Evolutionary conservation across 2,329 filamentous ascomycete genomes (phyloP).

Genomic region (Bipolaris zeicola): DNA sequence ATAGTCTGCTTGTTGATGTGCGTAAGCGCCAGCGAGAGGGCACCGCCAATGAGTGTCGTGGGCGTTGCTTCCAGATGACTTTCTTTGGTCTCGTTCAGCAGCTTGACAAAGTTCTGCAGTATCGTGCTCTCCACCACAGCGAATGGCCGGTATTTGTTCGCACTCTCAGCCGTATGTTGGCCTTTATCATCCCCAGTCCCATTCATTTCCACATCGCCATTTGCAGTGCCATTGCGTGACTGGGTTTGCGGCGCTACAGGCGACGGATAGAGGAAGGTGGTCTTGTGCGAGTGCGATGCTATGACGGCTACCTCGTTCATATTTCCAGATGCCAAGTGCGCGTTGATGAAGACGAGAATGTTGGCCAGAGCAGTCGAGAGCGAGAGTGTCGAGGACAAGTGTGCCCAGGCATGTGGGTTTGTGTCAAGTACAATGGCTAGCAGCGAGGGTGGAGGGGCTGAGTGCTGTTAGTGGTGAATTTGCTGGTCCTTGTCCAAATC

Average conservation of each 20-base stretch:
- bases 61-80: slow-evolving; percentile 68
- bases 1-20: slow-evolving; percentile 86
- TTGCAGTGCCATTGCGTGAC: slow-evolving; percentile 23
- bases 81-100: slow-evolving; percentile 71
- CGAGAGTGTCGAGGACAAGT: slow-evolving; percentile 74
- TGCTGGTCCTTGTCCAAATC: background rate
- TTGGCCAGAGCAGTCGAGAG: slow-evolving; percentile 85
- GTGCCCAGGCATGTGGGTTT: slow-evolving; percentile 91
- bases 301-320: slow-evolving; percentile 91
- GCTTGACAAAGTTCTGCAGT: slow-evolving; percentile 71
- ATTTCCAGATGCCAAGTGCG: slow-evolving; percentile 92
- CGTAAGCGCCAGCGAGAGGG: slow-evolving; percentile 84
- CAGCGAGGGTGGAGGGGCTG: slow-evolving; percentile 73
- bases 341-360: slow-evolving; percentile 94
- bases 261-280: slow-evolving; percentile 86
- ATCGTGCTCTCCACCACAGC: slow-evolving; percentile 83
- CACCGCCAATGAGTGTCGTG: slow-evolving; percentile 88
- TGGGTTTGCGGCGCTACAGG: slow-evolving; percentile 36
- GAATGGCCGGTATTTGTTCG: slow-evolving; percentile 95
- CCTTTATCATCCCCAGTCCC: slow-evolving; percentile 23
- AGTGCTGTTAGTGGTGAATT: slow-evolving; percentile 11
- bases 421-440: slow-evolving; percentile 93
- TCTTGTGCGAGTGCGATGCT: slow-evolving; percentile 84
- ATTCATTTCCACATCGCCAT: slow-evolving; percentile 38
- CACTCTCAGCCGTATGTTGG: slow-evolving; percentile 50